phyloP scores from a whole-genome alignment of 306 rosid species.

The Canavalia gladiata region DNA sequence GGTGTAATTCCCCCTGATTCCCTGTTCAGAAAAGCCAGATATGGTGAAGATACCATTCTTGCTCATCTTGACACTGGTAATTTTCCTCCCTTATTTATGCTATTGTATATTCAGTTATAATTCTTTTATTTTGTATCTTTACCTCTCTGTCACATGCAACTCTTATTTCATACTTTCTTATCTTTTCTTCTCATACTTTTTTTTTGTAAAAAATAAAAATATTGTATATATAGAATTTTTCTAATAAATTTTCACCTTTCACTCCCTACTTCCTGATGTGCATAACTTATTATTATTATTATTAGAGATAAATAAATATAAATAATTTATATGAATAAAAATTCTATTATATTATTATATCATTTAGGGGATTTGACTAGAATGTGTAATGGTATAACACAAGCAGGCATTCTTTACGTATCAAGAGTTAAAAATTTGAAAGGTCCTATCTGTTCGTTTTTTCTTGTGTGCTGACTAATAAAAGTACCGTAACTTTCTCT shows the following conservation, averaged over 20 bases:
- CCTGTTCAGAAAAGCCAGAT: constrained; percentile 61
- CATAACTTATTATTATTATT: neutral
- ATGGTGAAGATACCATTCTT: constrained; percentile 70
- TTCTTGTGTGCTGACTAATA: constrained; percentile 27
- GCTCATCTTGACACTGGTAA: constrained; percentile 78
- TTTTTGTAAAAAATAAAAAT: no score
- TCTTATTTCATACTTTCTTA: no score
- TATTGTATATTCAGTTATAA: no score
- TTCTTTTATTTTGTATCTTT: no score
- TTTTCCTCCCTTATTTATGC: neutral
- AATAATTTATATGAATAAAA: no score
- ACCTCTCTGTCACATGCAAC: no score
- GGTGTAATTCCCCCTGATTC: constrained; percentile 52
- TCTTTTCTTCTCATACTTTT: no score
- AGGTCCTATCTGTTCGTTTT: constrained; percentile 19
- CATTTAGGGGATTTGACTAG: neutral
- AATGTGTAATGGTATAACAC: neutral
- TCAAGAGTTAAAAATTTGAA: constrained; percentile 26
- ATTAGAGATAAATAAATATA: no score
- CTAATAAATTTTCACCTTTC: constrained; percentile 1
- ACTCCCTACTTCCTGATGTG: neutral
- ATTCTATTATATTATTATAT: neutral
- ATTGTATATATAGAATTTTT: no score
- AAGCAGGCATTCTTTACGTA: constrained; percentile 12
- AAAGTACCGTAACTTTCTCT: constrained; percentile 38